Evolutionary conservation across 495 filamentous ascomycete species (phyloP).

Genomic region (Chaetomium cochliodes): DNA sequence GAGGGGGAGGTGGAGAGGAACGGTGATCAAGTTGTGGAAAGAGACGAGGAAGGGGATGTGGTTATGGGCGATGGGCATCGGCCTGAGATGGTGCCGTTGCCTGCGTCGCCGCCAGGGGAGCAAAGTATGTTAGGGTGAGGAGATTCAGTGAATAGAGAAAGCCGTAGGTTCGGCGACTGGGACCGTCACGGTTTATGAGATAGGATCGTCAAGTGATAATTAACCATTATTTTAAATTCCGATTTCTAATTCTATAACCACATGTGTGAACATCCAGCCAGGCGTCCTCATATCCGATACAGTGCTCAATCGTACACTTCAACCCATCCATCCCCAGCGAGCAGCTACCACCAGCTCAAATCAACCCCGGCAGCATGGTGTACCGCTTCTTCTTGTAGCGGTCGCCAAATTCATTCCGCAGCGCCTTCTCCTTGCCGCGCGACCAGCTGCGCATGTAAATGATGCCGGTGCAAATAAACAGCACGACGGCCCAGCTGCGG

Average conservation of each 20-base stretch:
- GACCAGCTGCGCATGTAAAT: conserved; percentile 84
- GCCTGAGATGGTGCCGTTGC: conserved; percentile 12
- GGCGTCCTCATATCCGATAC: neutral
- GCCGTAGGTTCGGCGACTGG: too few species aligned
- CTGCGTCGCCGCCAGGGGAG: conserved; percentile 13
- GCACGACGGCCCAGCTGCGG: conserved; percentile 67
- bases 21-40: conserved; percentile 4
- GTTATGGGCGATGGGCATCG: conserved; percentile 18
- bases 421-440: conserved; percentile 84
- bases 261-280: neutral
- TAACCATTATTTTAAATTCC: neutral
- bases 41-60: conserved; percentile 19
- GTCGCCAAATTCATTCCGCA: conserved; percentile 83
- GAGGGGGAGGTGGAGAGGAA: conserved; percentile 27
- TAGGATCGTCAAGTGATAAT: neutral
- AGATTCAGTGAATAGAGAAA: neutral
- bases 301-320: conserved; percentile 1
- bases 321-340: neutral
- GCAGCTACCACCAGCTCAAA: conserved; percentile 28
- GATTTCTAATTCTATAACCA: neutral
- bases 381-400: conserved; percentile 87
- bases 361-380: conserved; percentile 70
- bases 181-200: neutral
- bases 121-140: conserved; percentile 14
- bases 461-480: conserved; percentile 68